Percentiles rank a stretch among this genome's conserved stretches.
These are phyloP conservation scores for Globisporangium apiculatum DNA, from an alignment of 352 stramenopile genomes.

Conservation along the genomic window DNA sequence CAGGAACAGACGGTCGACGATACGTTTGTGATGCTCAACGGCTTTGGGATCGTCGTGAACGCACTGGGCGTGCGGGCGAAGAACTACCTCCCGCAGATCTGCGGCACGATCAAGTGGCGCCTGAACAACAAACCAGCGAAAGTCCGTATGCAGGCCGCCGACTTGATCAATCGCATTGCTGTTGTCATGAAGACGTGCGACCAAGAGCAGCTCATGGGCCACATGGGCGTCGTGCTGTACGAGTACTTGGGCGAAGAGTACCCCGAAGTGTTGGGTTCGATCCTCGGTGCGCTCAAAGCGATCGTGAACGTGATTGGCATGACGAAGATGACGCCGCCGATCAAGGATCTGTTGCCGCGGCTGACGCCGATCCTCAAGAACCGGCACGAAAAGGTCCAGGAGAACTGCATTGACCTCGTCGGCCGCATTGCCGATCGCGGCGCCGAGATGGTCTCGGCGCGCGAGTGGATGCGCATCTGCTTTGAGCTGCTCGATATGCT, in stretches of 20 bases:
- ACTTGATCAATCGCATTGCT: slow-evolving; percentile 97
- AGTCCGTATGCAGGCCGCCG: slow-evolving; percentile 98
- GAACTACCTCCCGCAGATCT: slow-evolving; percentile 98
- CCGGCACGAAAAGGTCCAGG: slow-evolving; percentile 98
- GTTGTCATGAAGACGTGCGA: slow-evolving; percentile 98
- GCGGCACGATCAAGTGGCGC: slow-evolving; percentile 98
- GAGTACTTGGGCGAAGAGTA: slow-evolving; percentile 99
- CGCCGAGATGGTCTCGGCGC: slow-evolving; percentile 95
- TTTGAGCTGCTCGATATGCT: slow-evolving; percentile 99
- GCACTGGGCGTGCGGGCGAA: slow-evolving; percentile 96
- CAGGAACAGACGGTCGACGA: slow-evolving; percentile 96
- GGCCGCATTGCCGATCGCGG: slow-evolving; percentile 97
- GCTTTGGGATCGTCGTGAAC: slow-evolving; percentile 98
- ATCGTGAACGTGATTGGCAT: slow-evolving; percentile 99
- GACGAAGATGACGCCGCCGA: slow-evolving; percentile 99
- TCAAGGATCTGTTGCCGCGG: slow-evolving; percentile 97
- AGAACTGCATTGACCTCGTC: slow-evolving; percentile 98
- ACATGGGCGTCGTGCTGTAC: slow-evolving; percentile 98
- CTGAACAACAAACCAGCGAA: slow-evolving; percentile 99
- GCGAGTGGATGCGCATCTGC: slow-evolving; percentile 99
- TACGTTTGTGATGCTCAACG: slow-evolving; percentile 94
- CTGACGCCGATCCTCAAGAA: slow-evolving; percentile 99
- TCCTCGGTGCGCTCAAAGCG: slow-evolving; percentile 96
- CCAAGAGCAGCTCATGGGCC: slow-evolving; percentile 98
- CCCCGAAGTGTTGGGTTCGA: slow-evolving; percentile 97